Evolutionary conservation across 164 flowering plant genomes (phyloP).

Genomic region (Berberis vulgaris): DNA sequence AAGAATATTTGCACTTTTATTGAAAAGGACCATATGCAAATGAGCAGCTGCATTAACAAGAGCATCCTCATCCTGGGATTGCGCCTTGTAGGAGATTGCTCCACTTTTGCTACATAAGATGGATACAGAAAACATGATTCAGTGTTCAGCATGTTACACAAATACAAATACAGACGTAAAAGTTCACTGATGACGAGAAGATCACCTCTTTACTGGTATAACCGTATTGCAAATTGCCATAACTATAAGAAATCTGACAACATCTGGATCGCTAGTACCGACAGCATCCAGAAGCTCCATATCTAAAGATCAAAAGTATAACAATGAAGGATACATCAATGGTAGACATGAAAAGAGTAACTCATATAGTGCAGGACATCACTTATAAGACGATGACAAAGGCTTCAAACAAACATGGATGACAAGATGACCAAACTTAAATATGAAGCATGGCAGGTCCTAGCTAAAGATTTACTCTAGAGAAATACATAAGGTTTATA

Average conservation of each 20-base stretch:
- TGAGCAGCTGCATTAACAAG: slow-evolving; percentile 90
- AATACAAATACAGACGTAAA: too few species aligned
- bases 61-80: slow-evolving; percentile 99
- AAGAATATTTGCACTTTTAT: slow-evolving; percentile 57
- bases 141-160: too few species aligned
- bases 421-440: too few species aligned
- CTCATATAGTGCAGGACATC: not conserved
- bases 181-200: not conserved
- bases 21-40: slow-evolving; percentile 68
- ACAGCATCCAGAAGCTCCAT: slow-evolving; percentile 62
- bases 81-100: slow-evolving; percentile 69
- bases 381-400: too few species aligned
- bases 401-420: too few species aligned
- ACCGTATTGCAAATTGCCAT: slow-evolving; percentile 99
- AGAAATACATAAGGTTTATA: too few species aligned
- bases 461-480: too few species aligned
- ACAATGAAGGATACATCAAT: not conserved
- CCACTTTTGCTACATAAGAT: slow-evolving; percentile 57
- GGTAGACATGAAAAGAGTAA: not conserved
- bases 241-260: slow-evolving; percentile 61
- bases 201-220: slow-evolving; percentile 69
- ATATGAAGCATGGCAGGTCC: too few species aligned
- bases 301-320: slow-evolving; percentile 35
- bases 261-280: slow-evolving; percentile 53
- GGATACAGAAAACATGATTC: not conserved